Percentiles rank a stretch among this genome's conserved stretches.
phyloP scores from a whole-genome alignment of 306 rosid species.

The Medicago truncatula region DNA sequence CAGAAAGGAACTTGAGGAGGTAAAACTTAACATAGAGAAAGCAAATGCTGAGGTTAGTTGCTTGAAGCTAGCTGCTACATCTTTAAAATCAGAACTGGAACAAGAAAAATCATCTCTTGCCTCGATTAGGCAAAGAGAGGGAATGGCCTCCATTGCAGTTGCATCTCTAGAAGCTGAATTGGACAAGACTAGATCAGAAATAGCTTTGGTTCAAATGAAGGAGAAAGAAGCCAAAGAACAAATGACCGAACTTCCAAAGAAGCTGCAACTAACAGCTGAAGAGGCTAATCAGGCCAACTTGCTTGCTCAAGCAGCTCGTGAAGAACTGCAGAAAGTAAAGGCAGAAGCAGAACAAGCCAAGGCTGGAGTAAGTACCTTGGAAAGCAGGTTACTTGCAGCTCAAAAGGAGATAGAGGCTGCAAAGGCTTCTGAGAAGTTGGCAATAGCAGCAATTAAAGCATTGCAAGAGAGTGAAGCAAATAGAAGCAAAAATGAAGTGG shows the following conservation, averaged over 20 bases:
- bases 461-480: constrained; percentile 87
- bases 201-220: constrained; percentile 88
- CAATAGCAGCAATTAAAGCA: constrained; percentile 94
- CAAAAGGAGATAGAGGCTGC: constrained; percentile 97
- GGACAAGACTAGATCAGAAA: constrained; percentile 81
- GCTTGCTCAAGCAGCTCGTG: constrained; percentile 68
- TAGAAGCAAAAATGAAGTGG: constrained; percentile 52
- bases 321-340: constrained; percentile 73
- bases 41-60: constrained; percentile 78
- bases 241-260: constrained; percentile 78
- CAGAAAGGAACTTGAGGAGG: constrained; percentile 80
- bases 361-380: constrained; percentile 89
- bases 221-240: constrained; percentile 89
- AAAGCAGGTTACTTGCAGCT: constrained; percentile 88
- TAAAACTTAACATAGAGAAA: constrained; percentile 86
- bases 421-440: constrained; percentile 88
- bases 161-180: constrained; percentile 91
- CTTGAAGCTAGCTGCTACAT: constrained; percentile 84
- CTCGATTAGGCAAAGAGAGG: constrained; percentile 82
- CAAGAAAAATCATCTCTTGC: constrained; percentile 77
- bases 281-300: constrained; percentile 87
- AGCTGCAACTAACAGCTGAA: constrained; percentile 78
- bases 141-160: constrained; percentile 93
- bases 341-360: constrained; percentile 94
- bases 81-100: constrained; percentile 83